A percentile compares a stretch with the other conserved stretches of the same genome.
Conservation (phyloP, 139 green algal species). For the Gonium pectorale region DNA sequence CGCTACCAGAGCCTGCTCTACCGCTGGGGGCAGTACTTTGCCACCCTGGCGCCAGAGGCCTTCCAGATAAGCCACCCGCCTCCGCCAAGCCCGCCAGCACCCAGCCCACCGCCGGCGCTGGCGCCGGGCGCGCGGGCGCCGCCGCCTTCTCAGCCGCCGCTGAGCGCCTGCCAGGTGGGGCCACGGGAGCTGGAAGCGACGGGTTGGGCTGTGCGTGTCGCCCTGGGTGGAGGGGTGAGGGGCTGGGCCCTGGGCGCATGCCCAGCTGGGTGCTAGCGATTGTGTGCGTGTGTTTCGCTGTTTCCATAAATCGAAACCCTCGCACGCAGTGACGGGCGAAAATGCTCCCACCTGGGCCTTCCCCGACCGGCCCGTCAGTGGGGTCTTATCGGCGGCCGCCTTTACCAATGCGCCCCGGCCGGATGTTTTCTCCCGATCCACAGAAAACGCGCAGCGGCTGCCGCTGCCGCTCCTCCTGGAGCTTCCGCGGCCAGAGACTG, state of each 20-base stretch:
- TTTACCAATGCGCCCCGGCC: no score
- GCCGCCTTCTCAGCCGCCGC: neutral
- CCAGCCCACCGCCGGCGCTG: neutral
- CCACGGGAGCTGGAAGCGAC: no score
- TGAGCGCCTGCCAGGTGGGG: neutral
- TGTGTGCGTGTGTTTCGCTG: no score
- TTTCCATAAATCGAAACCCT: no score
- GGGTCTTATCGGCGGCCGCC: no score
- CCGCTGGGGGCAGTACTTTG: constrained; percentile 29
- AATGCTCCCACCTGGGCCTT: no score
- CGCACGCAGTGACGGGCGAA: no score
- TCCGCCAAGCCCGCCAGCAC: neutral
- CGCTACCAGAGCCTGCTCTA: neutral
- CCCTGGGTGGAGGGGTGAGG: no score
- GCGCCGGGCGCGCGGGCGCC: neutral
- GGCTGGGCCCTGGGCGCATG: no score
- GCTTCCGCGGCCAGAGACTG: neutral
- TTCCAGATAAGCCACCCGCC: neutral
- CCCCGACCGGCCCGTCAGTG: no score
- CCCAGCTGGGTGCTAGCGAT: no score
- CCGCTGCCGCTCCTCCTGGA: constrained; percentile 9
- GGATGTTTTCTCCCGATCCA: neutral
- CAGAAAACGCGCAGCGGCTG: constrained; percentile 10
- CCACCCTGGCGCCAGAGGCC: neutral
- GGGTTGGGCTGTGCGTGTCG: no score